phyloP scores from a whole-genome alignment of 192 early-diverging fungal species.

The Backusella morwellensis region DNA sequence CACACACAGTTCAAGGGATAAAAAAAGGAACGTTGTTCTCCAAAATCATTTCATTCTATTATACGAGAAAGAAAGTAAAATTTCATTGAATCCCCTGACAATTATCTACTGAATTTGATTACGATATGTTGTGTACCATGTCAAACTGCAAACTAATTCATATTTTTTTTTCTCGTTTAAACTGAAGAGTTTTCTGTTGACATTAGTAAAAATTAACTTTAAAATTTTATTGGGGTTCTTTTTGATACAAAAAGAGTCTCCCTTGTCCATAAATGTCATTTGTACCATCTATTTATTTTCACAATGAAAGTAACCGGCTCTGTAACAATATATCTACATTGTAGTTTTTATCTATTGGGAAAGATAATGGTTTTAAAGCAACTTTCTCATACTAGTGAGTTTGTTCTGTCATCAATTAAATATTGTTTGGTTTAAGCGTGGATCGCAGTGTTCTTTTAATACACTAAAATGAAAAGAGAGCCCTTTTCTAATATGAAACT shows the following conservation, averaged over 20 bases:
- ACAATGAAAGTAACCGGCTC: neutral
- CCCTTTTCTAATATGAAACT: neutral
- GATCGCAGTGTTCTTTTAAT: neutral
- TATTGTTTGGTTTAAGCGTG: neutral
- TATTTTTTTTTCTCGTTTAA: neutral
- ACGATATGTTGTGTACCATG: neutral
- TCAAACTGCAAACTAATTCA: neutral
- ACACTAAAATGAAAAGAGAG: neutral
- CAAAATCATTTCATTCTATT: neutral
- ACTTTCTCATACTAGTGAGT: neutral
- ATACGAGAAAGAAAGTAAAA: neutral
- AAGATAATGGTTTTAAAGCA: neutral
- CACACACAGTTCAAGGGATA: neutral
- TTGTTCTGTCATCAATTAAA: neutral
- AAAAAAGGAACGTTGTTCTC: neutral
- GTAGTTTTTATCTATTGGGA: neutral
- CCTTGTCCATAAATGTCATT: neutral
- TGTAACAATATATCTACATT: too few relatives aligned
- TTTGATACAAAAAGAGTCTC: neutral
- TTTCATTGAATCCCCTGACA: neutral
- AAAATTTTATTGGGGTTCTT: neutral
- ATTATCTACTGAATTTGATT: neutral
- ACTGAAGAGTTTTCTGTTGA: neutral
- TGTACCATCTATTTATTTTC: neutral
- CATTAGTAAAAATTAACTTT: neutral